Base-by-base conservation (phyloP, 768 basidiomycete genomes). In the Serendipita vermifera region DNA sequence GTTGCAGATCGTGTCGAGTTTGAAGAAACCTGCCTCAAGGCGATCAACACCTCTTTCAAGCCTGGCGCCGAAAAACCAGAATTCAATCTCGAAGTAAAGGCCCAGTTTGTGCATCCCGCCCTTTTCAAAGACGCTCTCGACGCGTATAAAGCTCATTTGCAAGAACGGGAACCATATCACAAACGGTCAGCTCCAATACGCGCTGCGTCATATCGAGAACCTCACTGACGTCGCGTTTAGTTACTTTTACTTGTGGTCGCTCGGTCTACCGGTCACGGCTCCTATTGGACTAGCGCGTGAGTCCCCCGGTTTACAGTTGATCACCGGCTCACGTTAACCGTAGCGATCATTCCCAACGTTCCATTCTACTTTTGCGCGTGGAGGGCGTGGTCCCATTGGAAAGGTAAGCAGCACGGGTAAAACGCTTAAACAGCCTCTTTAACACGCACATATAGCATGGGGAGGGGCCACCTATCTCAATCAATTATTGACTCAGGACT, bases 281-380 rank as follows among this genome's bases (percentile, higher is more conserved):
- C 61, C 61, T n/a, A 61, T 62, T 55, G 48, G 36, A 6, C 27
- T 62, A n/a, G 22, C 60, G 14, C 61, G n/a, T n/a, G n/a, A n/a
- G n/a, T n/a, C n/a, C n/a, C n/a, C n/a, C n/a, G n/a, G n/a, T n/a
- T n/a, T n/a, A n/a, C n/a, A n/a, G n/a, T n/a, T n/a, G n/a, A n/a
- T n/a, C n/a, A n/a, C n/a, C n/a, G n/a, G n/a, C n/a, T n/a, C n/a
- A n/a, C n/a, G n/a, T n/a, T n/a, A n/a, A n/a, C n/a, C n/a, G n/a
- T n/a, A n/a, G n/a, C 61, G 33, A 54, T 62, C 24, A 55, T 62
- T 3, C 60, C 60, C 6, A 61, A 61, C 57, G 53, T 61, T 20
- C 60, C 60, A 4, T 61, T 61, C 39, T 61, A 61, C 40, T 61
- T 61, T 46, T 61, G 60, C 38, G 60, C 46, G 1, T 61, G 60